Percentiles rank a stretch among this genome's conserved stretches.
Conservation (phyloP, 2,329 filamentous ascomycete species). For the Fragosphaeria purpurea region DNA sequence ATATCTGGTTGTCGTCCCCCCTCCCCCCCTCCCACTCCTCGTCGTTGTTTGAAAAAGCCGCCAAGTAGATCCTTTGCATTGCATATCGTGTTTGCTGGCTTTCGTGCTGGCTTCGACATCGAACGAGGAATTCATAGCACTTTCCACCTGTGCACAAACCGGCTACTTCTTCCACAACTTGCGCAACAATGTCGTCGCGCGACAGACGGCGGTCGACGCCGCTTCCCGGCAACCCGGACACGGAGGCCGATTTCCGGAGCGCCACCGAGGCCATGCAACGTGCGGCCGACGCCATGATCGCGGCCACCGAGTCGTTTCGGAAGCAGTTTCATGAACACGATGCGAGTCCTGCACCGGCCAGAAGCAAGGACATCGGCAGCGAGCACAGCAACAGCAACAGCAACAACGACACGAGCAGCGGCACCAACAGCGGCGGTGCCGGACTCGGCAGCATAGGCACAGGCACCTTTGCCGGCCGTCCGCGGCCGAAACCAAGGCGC, state of each 20-base stretch:
- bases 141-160: too few species aligned
- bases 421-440: background rate
- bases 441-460: background rate
- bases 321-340: constrained; percentile 14
- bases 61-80: too few species aligned
- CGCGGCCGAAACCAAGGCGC: background rate
- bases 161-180: too few species aligned
- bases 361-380: background rate
- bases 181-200: constrained; percentile 1
- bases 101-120: too few species aligned
- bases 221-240: constrained; percentile 6
- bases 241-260: constrained; percentile 13
- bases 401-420: background rate
- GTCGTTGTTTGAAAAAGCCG: too few species aligned
- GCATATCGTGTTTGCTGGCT: too few species aligned
- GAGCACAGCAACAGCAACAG: background rate
- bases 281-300: constrained; percentile 21
- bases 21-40: too few species aligned
- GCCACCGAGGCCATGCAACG: constrained; percentile 22
- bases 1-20: too few species aligned
- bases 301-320: constrained; percentile 20
- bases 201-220: constrained; percentile 9
- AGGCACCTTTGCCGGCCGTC: background rate
- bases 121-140: too few species aligned
- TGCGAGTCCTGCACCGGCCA: background rate